Evolutionary conservation across 495 filamentous ascomycete species (phyloP), one percentile per base, ranked within the genome.

Genomic region (Penicillium macrosclerotiorum): DNA sequence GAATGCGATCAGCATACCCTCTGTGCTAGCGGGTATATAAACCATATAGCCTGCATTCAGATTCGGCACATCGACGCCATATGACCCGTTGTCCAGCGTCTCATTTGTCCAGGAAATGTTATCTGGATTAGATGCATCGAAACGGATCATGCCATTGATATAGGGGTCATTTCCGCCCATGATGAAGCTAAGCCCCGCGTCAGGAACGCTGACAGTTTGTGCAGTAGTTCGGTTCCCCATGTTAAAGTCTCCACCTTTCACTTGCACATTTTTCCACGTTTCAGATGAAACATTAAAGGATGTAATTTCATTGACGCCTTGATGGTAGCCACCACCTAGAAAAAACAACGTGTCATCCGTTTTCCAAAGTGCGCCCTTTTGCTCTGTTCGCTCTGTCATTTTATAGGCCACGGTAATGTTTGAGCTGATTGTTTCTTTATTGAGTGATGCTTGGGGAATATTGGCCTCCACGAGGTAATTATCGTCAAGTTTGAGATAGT

Each of bases 1-100:
- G 13, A 51, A 51, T 19, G 30, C 45, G n/a, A 51, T 36, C 9
- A 51, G 42, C 41, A 51, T 51, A 9, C 48, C 48, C 25, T 51
- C 42, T n/a, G 37, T 36, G 22, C 48, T 35, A 7, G 42, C 48
- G 11, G 48, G 48, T 20, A 51, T 40, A 39, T 45, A 51, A 17
- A 51, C 41, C 33, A 51, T 30, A 37, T 40, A 26, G 27, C 32
- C 48, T 9, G 48, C 32, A 34, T 38, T 37, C 19, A 45, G 37
- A 22, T 45, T 51, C 27, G 48, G 48, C 12, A 51, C 48, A 3
- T 37, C 17, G 13, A 34, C 18, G 0, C 47, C 38, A 37, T 49
- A 13, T 7, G 47, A 49, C 4, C 47, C 47, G 25, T 49, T 35
- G 5, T 23, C 18, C 19, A 49, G 24, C 4, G 47, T 49, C 29